These are phyloP conservation scores for Apophysomyces sp. DNA, from an alignment of 371 early-diverging fungal genomes.

Conservation along the genomic window DNA sequence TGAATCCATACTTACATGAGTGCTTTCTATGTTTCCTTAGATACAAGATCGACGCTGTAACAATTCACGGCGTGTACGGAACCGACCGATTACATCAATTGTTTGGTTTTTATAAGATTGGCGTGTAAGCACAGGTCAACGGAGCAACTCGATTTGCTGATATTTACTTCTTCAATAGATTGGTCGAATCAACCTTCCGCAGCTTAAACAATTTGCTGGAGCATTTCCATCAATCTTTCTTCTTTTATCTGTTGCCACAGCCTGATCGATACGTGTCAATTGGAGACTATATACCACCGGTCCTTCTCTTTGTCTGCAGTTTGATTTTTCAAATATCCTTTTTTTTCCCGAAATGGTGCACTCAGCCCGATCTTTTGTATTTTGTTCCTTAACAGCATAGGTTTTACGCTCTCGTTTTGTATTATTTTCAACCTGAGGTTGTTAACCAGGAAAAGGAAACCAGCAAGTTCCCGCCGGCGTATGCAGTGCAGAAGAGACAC, in stretches of 20 bases:
- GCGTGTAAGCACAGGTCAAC: slow-evolving; percentile 48
- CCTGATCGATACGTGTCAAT: slow-evolving; percentile 82
- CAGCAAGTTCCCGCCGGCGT: slow-evolving; percentile 22
- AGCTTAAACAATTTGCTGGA: slow-evolving; percentile 93
- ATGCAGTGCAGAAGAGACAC: slow-evolving; percentile 26
- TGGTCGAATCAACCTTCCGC: slow-evolving; percentile 81
- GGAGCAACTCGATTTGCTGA: neutral
- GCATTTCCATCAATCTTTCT: slow-evolving; percentile 94
- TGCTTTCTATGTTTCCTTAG: slow-evolving; percentile 37
- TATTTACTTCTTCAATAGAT: slow-evolving; percentile 33
- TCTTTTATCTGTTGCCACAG: slow-evolving; percentile 89
- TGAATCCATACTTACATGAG: no score
- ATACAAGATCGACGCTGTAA: slow-evolving; percentile 85
- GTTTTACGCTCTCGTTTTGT: slow-evolving; percentile 40
- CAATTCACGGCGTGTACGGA: slow-evolving; percentile 62
- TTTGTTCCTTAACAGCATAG: slow-evolving; percentile 31
- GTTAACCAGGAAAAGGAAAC: slow-evolving; percentile 9
- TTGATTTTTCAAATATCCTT: slow-evolving; percentile 64
- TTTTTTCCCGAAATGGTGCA: slow-evolving; percentile 16
- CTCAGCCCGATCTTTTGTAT: slow-evolving; percentile 13
- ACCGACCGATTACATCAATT: slow-evolving; percentile 33
- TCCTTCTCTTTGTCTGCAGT: slow-evolving; percentile 67
- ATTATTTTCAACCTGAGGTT: slow-evolving; percentile 33
- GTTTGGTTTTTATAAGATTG: slow-evolving; percentile 59
- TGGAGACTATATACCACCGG: slow-evolving; percentile 85